Conservation (phyloP, 2,329 filamentous ascomycete genomes). For the Beauveria bassiana region DNA sequence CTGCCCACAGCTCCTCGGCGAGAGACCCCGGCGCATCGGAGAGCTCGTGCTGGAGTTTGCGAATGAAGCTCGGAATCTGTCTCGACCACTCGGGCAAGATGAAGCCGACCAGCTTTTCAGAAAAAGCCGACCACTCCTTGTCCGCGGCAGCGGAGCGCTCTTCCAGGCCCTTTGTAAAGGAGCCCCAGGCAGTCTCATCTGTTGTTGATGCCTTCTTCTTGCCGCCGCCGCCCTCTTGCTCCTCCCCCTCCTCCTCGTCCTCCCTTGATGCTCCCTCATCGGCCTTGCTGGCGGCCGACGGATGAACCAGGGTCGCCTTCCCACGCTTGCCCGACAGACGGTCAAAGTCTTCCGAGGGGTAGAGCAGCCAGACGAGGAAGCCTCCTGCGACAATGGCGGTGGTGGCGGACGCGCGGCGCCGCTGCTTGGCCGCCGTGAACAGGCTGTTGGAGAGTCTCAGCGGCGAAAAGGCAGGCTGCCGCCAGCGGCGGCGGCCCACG, state of each 20-base stretch:
- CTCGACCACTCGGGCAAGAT: slow-evolving; percentile 81
- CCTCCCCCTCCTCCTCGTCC: background rate
- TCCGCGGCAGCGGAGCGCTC: slow-evolving; percentile 47
- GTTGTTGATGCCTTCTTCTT: slow-evolving; percentile 3
- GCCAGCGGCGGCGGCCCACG: background rate
- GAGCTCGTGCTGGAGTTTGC: slow-evolving; percentile 79
- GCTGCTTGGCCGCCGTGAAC: slow-evolving; percentile 1
- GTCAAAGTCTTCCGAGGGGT: slow-evolving; percentile 35
- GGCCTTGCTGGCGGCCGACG: background rate
- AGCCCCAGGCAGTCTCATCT: slow-evolving; percentile 35
- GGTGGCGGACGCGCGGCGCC: slow-evolving; percentile 4
- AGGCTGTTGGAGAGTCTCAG: slow-evolving; percentile 3
- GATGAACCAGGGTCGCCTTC: background rate
- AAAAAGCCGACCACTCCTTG: slow-evolving; percentile 45
- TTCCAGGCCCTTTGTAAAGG: slow-evolving; percentile 40
- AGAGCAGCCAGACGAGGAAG: slow-evolving; percentile 36
- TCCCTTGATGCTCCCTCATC: background rate
- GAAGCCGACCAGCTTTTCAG: slow-evolving; percentile 56
- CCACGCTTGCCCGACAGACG: slow-evolving; percentile 21
- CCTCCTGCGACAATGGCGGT: slow-evolving; percentile 26
- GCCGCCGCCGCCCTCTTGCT: slow-evolving; percentile 6
- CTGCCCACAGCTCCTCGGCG: slow-evolving; percentile 87
- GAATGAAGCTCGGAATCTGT: slow-evolving; percentile 64
- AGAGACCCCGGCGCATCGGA: slow-evolving; percentile 82
- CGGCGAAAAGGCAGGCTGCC: background rate